Conservation (phyloP, 2,329 filamentous ascomycete genomes). For the Zopfia rhizophila region DNA sequence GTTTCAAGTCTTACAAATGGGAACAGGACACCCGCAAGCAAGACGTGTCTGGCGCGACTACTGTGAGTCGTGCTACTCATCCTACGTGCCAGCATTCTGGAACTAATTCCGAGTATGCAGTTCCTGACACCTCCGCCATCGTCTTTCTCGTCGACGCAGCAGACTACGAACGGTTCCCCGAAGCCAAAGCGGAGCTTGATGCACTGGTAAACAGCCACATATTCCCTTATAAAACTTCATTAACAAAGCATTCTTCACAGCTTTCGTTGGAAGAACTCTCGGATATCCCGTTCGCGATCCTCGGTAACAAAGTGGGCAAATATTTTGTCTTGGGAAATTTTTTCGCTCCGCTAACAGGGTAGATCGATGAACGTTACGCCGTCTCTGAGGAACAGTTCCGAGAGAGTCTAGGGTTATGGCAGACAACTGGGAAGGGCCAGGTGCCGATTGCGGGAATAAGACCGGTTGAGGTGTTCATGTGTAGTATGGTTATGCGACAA, state of each 20-base stretch:
- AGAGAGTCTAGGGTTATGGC: constrained; percentile 88
- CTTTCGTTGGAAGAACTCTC: constrained; percentile 95
- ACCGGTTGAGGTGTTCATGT: constrained; percentile 91
- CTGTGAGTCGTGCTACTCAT: no score
- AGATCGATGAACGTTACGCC: constrained; percentile 95
- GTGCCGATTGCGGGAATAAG: background rate
- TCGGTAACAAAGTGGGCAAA: constrained; percentile 99
- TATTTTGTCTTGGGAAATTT: no score
- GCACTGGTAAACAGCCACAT: constrained; percentile 82
- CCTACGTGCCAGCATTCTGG: no score
- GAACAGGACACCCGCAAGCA: constrained; percentile 23
- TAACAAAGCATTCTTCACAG: no score
- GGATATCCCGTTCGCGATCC: constrained; percentile 91
- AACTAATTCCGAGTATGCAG: no score
- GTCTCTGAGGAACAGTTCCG: constrained; percentile 92
- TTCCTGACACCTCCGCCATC: constrained; percentile 66
- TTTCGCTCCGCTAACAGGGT: no score
- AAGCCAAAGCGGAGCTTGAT: constrained; percentile 94
- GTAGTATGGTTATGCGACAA: constrained; percentile 94
- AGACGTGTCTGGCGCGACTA: constrained; percentile 28
- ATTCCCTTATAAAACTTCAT: no score
- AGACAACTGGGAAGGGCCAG: constrained; percentile 49
- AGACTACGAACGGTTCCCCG: constrained; percentile 88
- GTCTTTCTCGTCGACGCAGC: constrained; percentile 96
- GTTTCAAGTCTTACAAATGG: no score